Evolutionary conservation across 176 grass and related monocot species (phyloP).

Genomic region (Triticum turgidum): DNA sequence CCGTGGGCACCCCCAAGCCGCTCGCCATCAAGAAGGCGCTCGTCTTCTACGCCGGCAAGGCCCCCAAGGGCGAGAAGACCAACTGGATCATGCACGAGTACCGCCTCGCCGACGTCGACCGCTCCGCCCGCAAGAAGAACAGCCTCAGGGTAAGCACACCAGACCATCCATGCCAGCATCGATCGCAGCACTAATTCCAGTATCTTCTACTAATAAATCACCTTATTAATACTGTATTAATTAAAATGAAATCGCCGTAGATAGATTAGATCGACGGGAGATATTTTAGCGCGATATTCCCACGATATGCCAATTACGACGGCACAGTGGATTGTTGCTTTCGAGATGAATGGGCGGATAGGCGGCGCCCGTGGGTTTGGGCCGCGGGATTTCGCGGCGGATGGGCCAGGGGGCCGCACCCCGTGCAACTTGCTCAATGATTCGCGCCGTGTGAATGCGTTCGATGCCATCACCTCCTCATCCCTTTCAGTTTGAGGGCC

Average conservation of each 20-base stretch:
- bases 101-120: constrained; percentile 79
- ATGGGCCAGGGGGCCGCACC: constrained; percentile 8
- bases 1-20: constrained; percentile 64
- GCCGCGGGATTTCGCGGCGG: constrained; percentile 15
- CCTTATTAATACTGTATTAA: not conserved
- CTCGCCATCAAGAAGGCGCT: constrained; percentile 89
- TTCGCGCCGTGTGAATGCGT: constrained; percentile 40
- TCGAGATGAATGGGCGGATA: constrained; percentile 10
- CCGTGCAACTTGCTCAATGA: constrained; percentile 34
- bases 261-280: not conserved
- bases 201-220: not conserved
- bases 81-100: constrained; percentile 99
- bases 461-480: constrained; percentile 38
- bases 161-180: too few species aligned
- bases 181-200: too few species aligned
- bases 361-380: constrained; percentile 29
- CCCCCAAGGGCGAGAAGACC: constrained; percentile 89
- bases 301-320: not conserved
- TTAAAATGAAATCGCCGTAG: not conserved
- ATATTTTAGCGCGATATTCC: not conserved
- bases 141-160: constrained; percentile 59
- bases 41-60: constrained; percentile 88
- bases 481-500: constrained; percentile 15
- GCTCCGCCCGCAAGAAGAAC: constrained; percentile 72
- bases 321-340: constrained; percentile 1